Conservation (phyloP, 2,329 filamentous ascomycete genomes). For the Bisporella sp. region DNA sequence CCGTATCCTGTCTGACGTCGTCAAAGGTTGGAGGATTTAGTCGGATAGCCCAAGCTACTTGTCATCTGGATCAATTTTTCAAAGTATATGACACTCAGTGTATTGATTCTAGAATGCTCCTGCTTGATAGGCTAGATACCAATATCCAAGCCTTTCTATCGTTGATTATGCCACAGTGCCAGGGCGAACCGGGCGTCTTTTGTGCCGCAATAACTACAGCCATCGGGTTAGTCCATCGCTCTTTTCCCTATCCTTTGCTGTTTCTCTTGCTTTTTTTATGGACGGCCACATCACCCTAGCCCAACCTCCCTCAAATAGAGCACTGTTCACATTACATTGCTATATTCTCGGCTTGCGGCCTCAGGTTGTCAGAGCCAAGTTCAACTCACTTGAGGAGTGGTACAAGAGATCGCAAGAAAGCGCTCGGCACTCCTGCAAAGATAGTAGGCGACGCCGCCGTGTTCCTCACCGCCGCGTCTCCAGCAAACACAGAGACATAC, state of each 20-base stretch:
- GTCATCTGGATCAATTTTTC: neutral
- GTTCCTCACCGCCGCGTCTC: neutral
- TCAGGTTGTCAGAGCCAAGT: neutral
- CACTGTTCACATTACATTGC: neutral
- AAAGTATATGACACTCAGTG: neutral
- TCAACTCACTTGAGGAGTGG: neutral
- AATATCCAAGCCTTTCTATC: conserved; percentile 1
- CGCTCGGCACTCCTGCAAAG: neutral
- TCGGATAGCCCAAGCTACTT: neutral
- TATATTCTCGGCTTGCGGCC: neutral
- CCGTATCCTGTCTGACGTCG: neutral
- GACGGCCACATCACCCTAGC: neutral
- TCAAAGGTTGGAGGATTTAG: neutral
- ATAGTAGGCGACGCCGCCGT: neutral
- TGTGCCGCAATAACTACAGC: neutral
- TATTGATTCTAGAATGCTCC: neutral
- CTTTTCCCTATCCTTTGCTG: neutral
- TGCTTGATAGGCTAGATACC: neutral
- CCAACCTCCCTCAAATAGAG: neutral
- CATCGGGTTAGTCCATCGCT: neutral
- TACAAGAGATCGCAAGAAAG: neutral
- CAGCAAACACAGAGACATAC: neutral
- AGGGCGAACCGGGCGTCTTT: neutral
- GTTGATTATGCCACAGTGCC: neutral
- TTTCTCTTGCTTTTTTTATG: neutral